Conservation (phyloP, 139 green algal species). For the Tetradesmus lagerheimii region DNA sequence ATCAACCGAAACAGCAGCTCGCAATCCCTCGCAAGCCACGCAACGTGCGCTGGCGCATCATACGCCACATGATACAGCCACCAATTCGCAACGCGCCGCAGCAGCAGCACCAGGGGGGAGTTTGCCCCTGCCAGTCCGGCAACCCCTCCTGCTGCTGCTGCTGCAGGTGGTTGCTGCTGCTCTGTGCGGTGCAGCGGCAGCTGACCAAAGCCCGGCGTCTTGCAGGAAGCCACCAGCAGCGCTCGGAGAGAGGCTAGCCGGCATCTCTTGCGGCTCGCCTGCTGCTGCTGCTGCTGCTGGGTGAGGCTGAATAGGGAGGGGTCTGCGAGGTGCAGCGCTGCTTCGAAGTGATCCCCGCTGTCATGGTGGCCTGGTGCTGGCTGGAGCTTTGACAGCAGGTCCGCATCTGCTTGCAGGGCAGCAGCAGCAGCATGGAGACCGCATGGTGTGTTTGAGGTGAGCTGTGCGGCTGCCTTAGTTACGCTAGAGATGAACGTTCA, state of each 20-base stretch:
- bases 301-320: not conserved
- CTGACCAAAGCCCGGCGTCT: constrained; percentile 6
- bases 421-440: not conserved
- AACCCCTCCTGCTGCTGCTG: not conserved
- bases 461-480: too few species aligned
- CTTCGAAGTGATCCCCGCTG: not conserved
- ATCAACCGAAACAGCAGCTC: constrained; percentile 40
- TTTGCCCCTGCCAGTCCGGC: not conserved
- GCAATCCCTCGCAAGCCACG: not conserved
- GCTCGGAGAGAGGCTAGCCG: not conserved
- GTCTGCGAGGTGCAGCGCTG: not conserved
- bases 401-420: not conserved
- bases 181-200: not conserved
- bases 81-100: constrained; percentile 24
- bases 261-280: not conserved
- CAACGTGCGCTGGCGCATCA: not conserved
- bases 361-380: not conserved
- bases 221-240: not conserved
- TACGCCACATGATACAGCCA: constrained; percentile 12
- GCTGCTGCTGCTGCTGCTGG: constrained; percentile 16
- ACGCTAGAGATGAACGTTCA: too few species aligned
- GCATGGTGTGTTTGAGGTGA: too few species aligned
- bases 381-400: not conserved
- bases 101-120: constrained; percentile 13
- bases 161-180: not conserved